These are phyloP conservation scores for Cyberlindnera veronae DNA, from an alignment of 805 yeast species.

Conservation along the genomic window DNA sequence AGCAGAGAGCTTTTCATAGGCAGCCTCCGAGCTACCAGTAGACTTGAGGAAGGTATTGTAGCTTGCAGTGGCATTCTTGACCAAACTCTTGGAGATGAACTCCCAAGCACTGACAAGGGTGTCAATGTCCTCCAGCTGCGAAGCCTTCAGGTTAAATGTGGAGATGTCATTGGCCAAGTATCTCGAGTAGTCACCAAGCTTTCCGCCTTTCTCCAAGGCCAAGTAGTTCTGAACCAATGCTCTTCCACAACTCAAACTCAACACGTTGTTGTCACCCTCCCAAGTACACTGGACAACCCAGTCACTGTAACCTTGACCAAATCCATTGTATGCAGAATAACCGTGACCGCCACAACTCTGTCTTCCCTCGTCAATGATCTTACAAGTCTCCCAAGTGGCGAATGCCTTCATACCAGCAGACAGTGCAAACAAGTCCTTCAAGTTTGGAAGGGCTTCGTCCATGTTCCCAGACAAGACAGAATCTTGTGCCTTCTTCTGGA, in stretches of 20 bases:
- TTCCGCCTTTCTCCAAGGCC: conserved; percentile 32
- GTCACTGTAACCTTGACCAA: conserved; percentile 81
- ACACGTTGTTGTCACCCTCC: conserved; percentile 94
- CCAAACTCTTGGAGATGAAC: conserved; percentile 27
- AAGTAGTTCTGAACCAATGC: conserved; percentile 44
- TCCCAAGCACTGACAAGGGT: conserved; percentile 29
- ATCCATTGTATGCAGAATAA: conserved; percentile 83
- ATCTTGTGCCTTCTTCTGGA: conserved; percentile 41
- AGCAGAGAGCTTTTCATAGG: conserved; percentile 25
- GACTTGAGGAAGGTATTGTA: conserved; percentile 13
- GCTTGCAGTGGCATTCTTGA: conserved; percentile 16
- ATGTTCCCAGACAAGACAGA: conserved; percentile 35
- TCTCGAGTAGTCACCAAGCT: conserved; percentile 25
- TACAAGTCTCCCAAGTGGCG: conserved; percentile 80
- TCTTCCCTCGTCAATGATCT: conserved; percentile 79
- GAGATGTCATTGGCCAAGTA: conserved; percentile 24
- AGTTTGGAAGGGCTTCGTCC: conserved; percentile 48
- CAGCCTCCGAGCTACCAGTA: conserved; percentile 14
- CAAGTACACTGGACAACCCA: conserved; percentile 97
- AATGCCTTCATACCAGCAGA: conserved; percentile 91
- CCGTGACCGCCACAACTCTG: conserved; percentile 63
- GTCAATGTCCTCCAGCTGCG: conserved; percentile 16
- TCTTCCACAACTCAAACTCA: conserved; percentile 80
- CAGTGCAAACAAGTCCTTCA: conserved; percentile 75
- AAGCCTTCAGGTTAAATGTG: conserved; percentile 16